These are phyloP conservation scores for Parachlorella kessleri DNA, from an alignment of 139 green algal species.

Conservation along the genomic window DNA sequence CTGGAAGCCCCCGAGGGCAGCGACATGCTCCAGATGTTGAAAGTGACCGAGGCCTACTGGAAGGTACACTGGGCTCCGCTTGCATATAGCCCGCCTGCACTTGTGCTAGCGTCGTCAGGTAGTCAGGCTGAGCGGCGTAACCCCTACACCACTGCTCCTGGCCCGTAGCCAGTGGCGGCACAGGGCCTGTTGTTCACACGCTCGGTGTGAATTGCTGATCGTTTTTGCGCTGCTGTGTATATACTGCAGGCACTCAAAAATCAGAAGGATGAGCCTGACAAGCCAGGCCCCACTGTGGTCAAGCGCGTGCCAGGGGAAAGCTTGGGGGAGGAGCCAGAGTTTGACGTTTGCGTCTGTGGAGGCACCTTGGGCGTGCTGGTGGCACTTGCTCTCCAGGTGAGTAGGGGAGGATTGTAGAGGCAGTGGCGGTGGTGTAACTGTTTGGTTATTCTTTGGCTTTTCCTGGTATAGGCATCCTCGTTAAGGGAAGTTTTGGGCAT, in stretches of 20 bases:
- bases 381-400: conserved; percentile 70
- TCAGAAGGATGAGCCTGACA: neutral
- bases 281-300: conserved; percentile 6
- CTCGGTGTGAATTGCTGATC: neutral
- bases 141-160: neutral
- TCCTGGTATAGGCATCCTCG: too few relatives aligned
- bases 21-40: conserved; percentile 22
- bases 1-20: conserved; percentile 24
- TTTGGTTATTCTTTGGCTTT: too few relatives aligned
- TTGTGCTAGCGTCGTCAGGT: neutral
- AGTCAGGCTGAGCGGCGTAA: neutral
- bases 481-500: too few relatives aligned
- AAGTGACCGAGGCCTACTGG: conserved; percentile 39
- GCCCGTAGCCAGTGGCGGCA: neutral
- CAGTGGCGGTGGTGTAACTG: too few relatives aligned
- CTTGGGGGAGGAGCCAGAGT: conserved; percentile 35
- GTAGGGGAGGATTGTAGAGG: neutral
- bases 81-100: too few relatives aligned
- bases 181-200: neutral
- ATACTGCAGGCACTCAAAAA: conserved; percentile 8
- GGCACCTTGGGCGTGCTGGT: conserved; percentile 89
- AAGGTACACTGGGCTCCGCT: conserved; percentile 11
- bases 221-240: neutral
- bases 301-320: neutral
- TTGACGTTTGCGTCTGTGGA: conserved; percentile 83